Evolutionary conservation across 805 yeast genomes (phyloP).

Genomic region (Yarrowia sp.): DNA sequence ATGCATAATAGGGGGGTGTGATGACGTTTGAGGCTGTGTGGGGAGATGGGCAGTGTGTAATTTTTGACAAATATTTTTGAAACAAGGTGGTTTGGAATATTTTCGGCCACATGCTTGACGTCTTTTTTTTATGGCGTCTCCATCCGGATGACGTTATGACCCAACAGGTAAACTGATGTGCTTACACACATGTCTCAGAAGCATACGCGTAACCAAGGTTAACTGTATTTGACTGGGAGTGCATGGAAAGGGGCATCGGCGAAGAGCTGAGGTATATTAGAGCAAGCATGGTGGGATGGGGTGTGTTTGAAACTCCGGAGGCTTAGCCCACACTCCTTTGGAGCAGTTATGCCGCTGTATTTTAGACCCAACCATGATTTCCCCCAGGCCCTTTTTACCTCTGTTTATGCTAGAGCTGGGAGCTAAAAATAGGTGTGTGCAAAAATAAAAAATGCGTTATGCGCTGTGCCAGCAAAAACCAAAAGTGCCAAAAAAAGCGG

Average conservation of each 20-base stretch:
- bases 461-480: conserved; percentile 8
- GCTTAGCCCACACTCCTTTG: too few species aligned
- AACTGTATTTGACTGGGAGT: conserved; percentile 9
- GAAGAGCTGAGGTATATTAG: not conserved
- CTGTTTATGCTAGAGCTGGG: not conserved
- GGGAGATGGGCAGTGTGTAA: not conserved
- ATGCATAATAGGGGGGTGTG: not conserved
- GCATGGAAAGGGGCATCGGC: conserved; percentile 15
- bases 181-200: conserved; percentile 12
- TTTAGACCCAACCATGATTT: not conserved
- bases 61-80: too few species aligned
- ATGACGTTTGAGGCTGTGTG: not conserved
- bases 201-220: conserved; percentile 21
- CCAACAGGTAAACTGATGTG: not conserved
- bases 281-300: not conserved
- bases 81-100: too few species aligned
- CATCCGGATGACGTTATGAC: not conserved
- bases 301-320: not conserved
- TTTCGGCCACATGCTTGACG: too few species aligned
- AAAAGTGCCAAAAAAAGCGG: not conserved
- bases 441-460: conserved; percentile 11
- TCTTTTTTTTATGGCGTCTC: not conserved
- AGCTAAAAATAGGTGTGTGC: conserved; percentile 15
- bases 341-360: not conserved
- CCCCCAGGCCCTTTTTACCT: not conserved